Conservation (phyloP, 2,329 filamentous ascomycete species). For the Cercospora brassicicola region DNA sequence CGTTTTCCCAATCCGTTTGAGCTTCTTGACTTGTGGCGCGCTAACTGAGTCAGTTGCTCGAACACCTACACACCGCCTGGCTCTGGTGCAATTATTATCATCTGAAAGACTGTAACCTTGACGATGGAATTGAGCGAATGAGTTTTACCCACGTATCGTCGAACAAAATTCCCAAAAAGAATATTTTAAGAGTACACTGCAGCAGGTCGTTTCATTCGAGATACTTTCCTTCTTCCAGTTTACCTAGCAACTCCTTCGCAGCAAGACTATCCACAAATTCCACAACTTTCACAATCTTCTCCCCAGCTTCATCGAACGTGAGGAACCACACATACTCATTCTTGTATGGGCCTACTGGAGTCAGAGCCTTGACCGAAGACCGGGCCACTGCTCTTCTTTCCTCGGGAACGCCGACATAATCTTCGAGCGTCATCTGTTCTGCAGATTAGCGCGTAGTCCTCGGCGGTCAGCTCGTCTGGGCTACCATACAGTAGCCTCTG, state of each 20-base stretch:
- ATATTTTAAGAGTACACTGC: background rate
- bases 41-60: background rate
- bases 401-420: slow-evolving; percentile 21
- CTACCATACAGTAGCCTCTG: slow-evolving; percentile 14
- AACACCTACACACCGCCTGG: background rate
- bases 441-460: background rate
- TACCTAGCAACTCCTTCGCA: background rate
- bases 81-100: background rate
- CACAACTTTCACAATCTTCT: slow-evolving; percentile 24
- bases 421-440: slow-evolving; percentile 28
- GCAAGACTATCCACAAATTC: slow-evolving; percentile 24
- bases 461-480: background rate
- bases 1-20: background rate
- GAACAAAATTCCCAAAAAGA: background rate
- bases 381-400: slow-evolving; percentile 19
- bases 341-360: slow-evolving; percentile 22
- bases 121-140: background rate
- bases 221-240: background rate
- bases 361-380: slow-evolving; percentile 19
- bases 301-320: slow-evolving; percentile 20
- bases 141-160: background rate
- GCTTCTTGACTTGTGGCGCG: background rate
- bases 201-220: background rate
- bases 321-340: slow-evolving; percentile 32
- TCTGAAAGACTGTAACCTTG: too few species aligned